These are phyloP conservation scores for Nothopassalora personata DNA, from an alignment of 2,329 filamentous ascomycete species.

Conservation along the genomic window DNA sequence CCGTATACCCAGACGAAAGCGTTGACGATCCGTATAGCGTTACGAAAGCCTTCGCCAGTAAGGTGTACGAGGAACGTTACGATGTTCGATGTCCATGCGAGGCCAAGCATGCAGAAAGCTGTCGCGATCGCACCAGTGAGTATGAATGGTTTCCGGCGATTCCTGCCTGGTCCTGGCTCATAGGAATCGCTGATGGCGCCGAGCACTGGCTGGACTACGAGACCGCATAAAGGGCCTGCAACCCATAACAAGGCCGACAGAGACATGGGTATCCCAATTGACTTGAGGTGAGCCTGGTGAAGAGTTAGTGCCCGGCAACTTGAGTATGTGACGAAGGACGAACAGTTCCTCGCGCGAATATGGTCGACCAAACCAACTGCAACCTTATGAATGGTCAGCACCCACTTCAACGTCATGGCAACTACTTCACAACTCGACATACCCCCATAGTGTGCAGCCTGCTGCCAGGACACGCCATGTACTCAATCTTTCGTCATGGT, in stretches of 20 bases:
- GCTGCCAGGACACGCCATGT: neutral
- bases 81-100: neutral
- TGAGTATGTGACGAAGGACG: neutral
- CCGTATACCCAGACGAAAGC: neutral
- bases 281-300: neutral
- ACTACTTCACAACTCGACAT: neutral
- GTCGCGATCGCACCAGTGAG: neutral
- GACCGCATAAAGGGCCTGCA: neutral
- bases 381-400: neutral
- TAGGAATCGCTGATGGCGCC: neutral
- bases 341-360: neutral
- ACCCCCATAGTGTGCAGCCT: neutral
- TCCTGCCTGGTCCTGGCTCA: neutral
- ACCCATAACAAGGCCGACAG: neutral
- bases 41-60: neutral
- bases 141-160: slow-evolving; percentile 4
- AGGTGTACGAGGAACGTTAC: neutral
- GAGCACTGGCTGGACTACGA: neutral
- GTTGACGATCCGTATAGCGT: neutral
- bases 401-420: no score
- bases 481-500: neutral
- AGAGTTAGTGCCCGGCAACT: neutral
- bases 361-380: neutral
- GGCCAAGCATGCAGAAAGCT: neutral
- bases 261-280: neutral